Conservation (phyloP, 345 rosid species). For the Eucalyptus erythrocorys region DNA sequence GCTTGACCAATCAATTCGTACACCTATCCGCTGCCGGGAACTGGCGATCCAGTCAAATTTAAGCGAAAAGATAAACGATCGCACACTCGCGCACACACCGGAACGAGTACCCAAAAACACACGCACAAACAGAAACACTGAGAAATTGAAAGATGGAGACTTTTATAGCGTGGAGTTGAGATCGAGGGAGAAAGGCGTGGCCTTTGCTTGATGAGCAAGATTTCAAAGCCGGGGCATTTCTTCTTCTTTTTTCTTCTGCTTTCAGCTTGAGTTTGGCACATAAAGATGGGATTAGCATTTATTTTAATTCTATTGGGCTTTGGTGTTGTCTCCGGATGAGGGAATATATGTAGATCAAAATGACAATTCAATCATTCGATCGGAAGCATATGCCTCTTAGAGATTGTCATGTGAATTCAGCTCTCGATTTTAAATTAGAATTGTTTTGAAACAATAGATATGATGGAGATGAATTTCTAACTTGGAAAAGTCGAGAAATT, state of each 20-base stretch:
- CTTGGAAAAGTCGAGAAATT: not conserved
- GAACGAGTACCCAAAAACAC: not conserved
- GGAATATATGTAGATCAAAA: not conserved
- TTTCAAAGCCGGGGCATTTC: not conserved
- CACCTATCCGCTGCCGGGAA: not conserved
- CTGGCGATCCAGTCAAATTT: not conserved
- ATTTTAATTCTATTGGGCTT: not conserved
- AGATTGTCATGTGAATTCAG: not conserved
- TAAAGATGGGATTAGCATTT: not conserved
- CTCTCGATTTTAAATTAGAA: not conserved
- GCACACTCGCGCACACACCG: not conserved
- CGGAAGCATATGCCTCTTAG: not conserved
- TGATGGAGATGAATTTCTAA: no score
- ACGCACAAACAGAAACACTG: conserved; percentile 1
- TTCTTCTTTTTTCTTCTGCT: not conserved
- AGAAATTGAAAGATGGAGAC: not conserved
- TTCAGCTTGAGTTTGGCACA: not conserved
- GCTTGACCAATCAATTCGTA: not conserved
- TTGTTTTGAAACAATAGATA: rapidly evolving
- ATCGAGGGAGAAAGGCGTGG: not conserved
- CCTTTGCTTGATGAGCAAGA: not conserved
- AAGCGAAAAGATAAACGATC: not conserved
- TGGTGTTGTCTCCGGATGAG: not conserved
- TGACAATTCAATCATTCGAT: not conserved
- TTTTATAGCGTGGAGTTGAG: not conserved